Conservation (phyloP, 768 basidiomycete species). For the Lentinula detonsa region DNA sequence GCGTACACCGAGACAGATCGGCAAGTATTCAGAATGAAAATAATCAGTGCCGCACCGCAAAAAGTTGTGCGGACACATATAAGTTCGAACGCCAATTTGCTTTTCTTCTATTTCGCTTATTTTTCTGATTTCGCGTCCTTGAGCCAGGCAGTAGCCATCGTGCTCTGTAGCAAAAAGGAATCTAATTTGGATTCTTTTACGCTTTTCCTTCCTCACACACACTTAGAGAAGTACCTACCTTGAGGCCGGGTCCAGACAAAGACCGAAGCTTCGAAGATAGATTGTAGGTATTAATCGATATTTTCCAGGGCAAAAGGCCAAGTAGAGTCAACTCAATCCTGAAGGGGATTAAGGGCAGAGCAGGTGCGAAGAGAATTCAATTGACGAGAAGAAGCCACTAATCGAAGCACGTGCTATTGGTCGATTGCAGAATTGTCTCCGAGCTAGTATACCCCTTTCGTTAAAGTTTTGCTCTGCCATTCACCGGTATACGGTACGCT, state of each 20-base stretch:
- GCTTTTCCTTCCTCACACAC: background rate
- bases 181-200: background rate
- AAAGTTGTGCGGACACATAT: too few species aligned
- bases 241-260: background rate
- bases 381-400: background rate
- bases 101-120: too few species aligned
- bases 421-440: background rate
- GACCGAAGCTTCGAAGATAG: background rate
- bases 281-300: background rate
- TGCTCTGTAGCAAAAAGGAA: background rate
- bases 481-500: background rate
- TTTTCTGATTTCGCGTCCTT: too few species aligned
- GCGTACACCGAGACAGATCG: too few species aligned
- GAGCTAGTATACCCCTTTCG: background rate
- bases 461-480: background rate
- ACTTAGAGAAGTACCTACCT: background rate
- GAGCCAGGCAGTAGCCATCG: background rate
- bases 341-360: background rate
- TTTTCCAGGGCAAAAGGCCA: background rate
- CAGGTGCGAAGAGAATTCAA: too few species aligned
- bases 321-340: background rate
- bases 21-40: too few species aligned
- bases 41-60: too few species aligned
- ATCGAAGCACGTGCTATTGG: background rate
- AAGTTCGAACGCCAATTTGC: too few species aligned